Evolutionary conservation across 2,329 filamentous ascomycete genomes (phyloP), one percentile per base, ranked within the genome.

Genomic region (Fusarium sp.): DNA sequence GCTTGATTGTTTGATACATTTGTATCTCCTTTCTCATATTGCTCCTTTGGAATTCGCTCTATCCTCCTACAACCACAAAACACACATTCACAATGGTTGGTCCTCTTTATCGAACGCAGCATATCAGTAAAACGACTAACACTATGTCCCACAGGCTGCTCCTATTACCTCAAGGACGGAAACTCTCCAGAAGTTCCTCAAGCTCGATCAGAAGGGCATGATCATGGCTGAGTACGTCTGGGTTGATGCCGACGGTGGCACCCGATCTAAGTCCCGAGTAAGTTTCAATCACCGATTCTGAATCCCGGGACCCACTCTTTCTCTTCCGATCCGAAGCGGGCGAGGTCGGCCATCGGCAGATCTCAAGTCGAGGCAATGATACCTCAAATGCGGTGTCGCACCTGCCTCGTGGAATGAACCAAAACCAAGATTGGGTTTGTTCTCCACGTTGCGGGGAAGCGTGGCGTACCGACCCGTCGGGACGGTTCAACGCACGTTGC

Each of bases 211-310:
- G 87, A 93, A 92, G 83, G 95, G 94, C 82, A 86, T 85, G 77
- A 87, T 97, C 81, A 96, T 97, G 84, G 95, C 94, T 80, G 95
- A 98, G 86, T 98, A 98, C 85, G 91, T 98, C 87, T 98, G 95
- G 95, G 92, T 98, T 81, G 95, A 98, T 80, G 87, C 92, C 74
- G 84, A 85, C 74, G 94, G 95, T 81, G 91, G 92, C 79, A 89
- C 93, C 77, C 94, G 96, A 79, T 97, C 94, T 82, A 99, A 98
- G 88, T 95, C 93, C 81, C 97, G 94, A 89, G 95, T 98, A 88
- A 88, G 93, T 87, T 73, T 73, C 65, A 74, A 56, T 46, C 53
- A 37, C 40, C 49, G 27, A 50, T 45, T 12, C 60, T 8, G 41
- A 48, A 11, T 6, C 12, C 56, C 56, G 40, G 50, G n/a, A 37